Conservation (phyloP, 1,284 basidiomycete genomes). For the Cryptococcus sp. region DNA sequence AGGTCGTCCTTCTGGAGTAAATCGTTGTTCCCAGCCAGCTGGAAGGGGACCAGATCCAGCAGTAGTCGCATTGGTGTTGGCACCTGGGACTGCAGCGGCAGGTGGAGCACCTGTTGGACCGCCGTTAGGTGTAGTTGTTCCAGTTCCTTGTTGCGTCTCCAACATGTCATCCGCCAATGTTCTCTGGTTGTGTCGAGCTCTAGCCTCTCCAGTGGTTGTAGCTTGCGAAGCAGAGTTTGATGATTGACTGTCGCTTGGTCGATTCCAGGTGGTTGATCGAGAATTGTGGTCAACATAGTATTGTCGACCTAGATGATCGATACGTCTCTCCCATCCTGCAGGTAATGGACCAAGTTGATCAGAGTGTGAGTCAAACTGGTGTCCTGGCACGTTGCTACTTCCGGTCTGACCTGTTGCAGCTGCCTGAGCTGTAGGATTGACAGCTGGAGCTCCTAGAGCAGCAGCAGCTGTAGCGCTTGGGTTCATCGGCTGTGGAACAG, state of each 20-base stretch:
- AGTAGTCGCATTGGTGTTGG: conserved; percentile 58
- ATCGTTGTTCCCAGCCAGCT: conserved; percentile 95
- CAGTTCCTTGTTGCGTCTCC: conserved; percentile 45
- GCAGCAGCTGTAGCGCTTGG: conserved; percentile 22
- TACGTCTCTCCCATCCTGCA: conserved; percentile 85
- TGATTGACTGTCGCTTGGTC: conserved; percentile 52
- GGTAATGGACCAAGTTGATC: conserved; percentile 75
- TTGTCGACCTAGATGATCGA: conserved; percentile 77
- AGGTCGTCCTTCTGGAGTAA: conserved; percentile 93
- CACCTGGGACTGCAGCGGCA: conserved; percentile 25
- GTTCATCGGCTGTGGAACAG: conserved; percentile 25
- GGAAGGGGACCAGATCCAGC: conserved; percentile 78
- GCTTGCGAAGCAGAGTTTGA: conserved; percentile 50
- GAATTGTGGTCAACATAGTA: conserved; percentile 95
- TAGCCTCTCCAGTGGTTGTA: conserved; percentile 58
- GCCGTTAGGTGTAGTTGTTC: conserved; percentile 15
- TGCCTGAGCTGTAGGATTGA: conserved; percentile 47
- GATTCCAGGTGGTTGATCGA: conserved; percentile 90
- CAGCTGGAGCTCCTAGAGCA: conserved; percentile 27
- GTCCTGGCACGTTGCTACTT: conserved; percentile 46
- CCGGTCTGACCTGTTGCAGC: conserved; percentile 42
- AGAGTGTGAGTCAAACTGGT: conserved; percentile 79
- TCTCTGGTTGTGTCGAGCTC: conserved; percentile 71
- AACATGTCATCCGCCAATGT: conserved; percentile 74
- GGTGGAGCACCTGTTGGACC: conserved; percentile 18